Percentiles rank a stretch among this genome's conserved stretches.
Conservation (phyloP, 768 basidiomycete species). For the Mycena sanguinolenta region DNA sequence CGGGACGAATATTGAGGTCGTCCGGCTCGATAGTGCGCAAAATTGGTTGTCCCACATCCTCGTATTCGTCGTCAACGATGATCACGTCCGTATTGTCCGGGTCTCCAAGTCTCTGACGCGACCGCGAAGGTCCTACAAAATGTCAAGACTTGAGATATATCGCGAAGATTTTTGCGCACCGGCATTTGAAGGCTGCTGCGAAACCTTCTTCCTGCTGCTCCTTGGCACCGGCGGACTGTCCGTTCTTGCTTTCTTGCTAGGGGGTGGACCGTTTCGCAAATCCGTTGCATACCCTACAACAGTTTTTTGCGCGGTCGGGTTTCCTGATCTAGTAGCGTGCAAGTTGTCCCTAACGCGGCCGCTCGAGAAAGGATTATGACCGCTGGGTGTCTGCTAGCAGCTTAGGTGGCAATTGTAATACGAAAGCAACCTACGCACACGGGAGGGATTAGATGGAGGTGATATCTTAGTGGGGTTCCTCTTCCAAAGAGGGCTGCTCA, state of each 20-base stretch:
- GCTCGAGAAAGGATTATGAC: constrained; percentile 13
- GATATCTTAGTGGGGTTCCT: constrained; percentile 15
- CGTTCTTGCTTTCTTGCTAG: constrained; percentile 18
- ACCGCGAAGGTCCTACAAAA: neutral
- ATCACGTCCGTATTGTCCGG: constrained; percentile 13
- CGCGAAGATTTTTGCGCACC: neutral
- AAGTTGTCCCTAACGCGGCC: constrained; percentile 10
- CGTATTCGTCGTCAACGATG: constrained; percentile 11
- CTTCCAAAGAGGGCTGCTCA: neutral
- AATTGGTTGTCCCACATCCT: constrained; percentile 13
- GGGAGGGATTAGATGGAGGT: constrained; percentile 1
- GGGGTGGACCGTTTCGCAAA: neutral
- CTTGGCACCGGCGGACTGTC: neutral
- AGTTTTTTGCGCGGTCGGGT: neutral
- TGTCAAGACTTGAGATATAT: constrained; percentile 3
- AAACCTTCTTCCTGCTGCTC: constrained; percentile 26
- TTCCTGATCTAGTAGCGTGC: neutral
- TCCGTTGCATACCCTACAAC: neutral
- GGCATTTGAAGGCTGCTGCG: constrained; percentile 9
- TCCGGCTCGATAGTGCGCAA: neutral
- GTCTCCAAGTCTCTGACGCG: neutral
- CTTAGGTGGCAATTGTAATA: neutral
- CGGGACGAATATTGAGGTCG: neutral
- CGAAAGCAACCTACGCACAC: constrained; percentile 3
- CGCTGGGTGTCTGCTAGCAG: constrained; percentile 3